Percentiles rank a stretch among this genome's conserved stretches.
phyloP scores from a whole-genome alignment of 208 protist genomes.

The Kentomonas sorsogonicus region DNA sequence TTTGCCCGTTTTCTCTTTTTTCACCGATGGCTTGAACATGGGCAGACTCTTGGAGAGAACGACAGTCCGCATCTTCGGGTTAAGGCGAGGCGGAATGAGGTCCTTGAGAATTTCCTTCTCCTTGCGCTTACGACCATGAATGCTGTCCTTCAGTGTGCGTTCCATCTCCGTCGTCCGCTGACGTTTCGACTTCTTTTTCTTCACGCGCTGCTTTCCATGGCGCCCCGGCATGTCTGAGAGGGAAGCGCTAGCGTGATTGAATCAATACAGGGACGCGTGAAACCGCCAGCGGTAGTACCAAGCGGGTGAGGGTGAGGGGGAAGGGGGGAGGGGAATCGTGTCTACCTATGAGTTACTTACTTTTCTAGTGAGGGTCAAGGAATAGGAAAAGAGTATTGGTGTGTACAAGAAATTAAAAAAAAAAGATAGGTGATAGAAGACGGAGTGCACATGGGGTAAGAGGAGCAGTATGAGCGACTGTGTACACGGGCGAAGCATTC shows the following conservation, averaged over 20 bases:
- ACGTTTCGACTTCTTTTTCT: slow-evolving; percentile 85
- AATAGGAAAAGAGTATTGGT: too few relatives aligned
- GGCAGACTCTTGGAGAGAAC: slow-evolving; percentile 46
- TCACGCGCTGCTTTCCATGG: slow-evolving; percentile 84
- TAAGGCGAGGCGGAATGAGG: slow-evolving; percentile 64
- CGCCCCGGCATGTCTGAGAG: slow-evolving; percentile 65
- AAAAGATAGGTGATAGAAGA: too few relatives aligned
- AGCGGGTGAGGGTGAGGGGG: too few relatives aligned
- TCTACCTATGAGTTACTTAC: too few relatives aligned
- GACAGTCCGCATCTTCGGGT: slow-evolving; percentile 58
- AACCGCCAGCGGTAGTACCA: too few relatives aligned
- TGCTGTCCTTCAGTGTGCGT: slow-evolving; percentile 81
- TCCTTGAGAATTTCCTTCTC: slow-evolving; percentile 76
- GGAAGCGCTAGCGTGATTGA: too few relatives aligned
- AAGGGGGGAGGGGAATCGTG: too few relatives aligned
- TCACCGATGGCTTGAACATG: slow-evolving; percentile 57
- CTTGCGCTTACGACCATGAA: slow-evolving; percentile 77
- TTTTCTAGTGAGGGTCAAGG: too few relatives aligned
- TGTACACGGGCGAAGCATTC: too few relatives aligned
- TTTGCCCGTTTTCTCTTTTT: not conserved
- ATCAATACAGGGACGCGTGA: too few relatives aligned
- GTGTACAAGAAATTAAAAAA: not conserved
- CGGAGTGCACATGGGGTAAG: too few relatives aligned
- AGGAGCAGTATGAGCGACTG: too few relatives aligned
- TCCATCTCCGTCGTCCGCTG: slow-evolving; percentile 81